Base-by-base conservation (phyloP, 192 early-diverging fungal genomes). In the Chytriomyces sp. region DNA sequence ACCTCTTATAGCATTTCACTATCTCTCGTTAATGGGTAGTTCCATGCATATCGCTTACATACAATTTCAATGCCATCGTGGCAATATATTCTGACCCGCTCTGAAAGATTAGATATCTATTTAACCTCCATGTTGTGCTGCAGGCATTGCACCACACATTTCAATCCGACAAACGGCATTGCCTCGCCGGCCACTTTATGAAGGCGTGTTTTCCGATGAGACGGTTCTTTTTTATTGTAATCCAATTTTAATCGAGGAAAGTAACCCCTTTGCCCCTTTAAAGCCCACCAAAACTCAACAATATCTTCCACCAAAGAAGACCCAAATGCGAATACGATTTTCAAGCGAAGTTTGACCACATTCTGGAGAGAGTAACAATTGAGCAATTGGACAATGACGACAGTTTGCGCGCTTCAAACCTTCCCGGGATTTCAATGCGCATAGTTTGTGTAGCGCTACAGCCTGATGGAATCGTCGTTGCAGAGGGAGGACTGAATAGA, bases 401-500 rank as follows among this genome's bases (percentile, higher is more conserved):
- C 39, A 1, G 0, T 38, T 33, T 10, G 30, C 39, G 30, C 44
- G 25, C 22, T 49, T 52, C 19, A 41, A 88, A 70, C 73, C 82
- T 81, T 10, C 81, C 72, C 10, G 96, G 95, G 71, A 98, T 98
- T 33, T 92, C 88, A 60, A 98, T 88, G 39, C 86, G 83, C 81
- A 99, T 87, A 19, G 83, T 38, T 73, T 99, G 97, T 14, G 86
- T 91, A 30, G 89, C 93, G 7, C 74, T 77, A 25, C 77, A 69
- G 5, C 88, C 89, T 30, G 84, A 82, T 17, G 82, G 72, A 55
- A 96, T 80, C 3, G 77, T 78, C 71, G 80, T 93, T 8, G 84
- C 82, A 12, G 88, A 90, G 0, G 93, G 90, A 33, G 94, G 88
- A 28, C 86, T 81, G 82, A 98, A 92, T 72, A 91, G 90, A 52